These are phyloP conservation scores for Pichia kudriavzevii DNA, from an alignment of 1,139 yeast genomes.

Conservation along the genomic window DNA sequence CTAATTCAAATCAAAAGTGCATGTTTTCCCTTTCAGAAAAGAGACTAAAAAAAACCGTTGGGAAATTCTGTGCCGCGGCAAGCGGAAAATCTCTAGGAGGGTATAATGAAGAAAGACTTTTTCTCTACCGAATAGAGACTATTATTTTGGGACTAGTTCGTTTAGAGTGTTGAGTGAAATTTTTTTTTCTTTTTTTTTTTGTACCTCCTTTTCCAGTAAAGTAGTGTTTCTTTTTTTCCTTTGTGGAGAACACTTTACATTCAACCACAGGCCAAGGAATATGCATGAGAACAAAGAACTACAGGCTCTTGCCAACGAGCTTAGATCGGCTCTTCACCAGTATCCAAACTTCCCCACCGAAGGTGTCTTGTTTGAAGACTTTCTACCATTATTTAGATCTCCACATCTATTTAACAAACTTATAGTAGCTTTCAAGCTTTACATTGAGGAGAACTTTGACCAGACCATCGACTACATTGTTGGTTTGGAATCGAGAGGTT, in stretches of 20 bases:
- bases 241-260: too few species aligned
- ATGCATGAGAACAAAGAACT: constrained; percentile 15
- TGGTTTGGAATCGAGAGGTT: constrained; percentile 96
- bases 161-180: too few species aligned
- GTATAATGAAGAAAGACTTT: too few species aligned
- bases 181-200: not conserved
- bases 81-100: too few species aligned
- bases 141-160: too few species aligned
- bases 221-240: not conserved
- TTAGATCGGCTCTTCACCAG: constrained; percentile 62
- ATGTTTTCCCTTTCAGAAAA: too few species aligned
- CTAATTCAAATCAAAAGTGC: too few species aligned
- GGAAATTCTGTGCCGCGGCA: too few species aligned
- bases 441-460: constrained; percentile 46
- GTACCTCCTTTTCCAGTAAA: not conserved
- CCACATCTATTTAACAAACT: constrained; percentile 77
- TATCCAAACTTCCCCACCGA: constrained; percentile 89
- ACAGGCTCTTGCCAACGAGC: constrained; percentile 43
- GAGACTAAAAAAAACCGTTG: too few species aligned
- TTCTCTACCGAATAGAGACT: too few species aligned
- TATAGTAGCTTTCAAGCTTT: constrained; percentile 72
- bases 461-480: constrained; percentile 76
- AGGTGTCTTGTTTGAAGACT: constrained; percentile 94
- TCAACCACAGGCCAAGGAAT: too few species aligned
- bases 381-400: constrained; percentile 82